Percentiles rank a stretch among this genome's conserved stretches.
Evolutionary conservation across 495 filamentous ascomycete genomes (phyloP).

Genomic region (Aspergillus bertholletiae): DNA sequence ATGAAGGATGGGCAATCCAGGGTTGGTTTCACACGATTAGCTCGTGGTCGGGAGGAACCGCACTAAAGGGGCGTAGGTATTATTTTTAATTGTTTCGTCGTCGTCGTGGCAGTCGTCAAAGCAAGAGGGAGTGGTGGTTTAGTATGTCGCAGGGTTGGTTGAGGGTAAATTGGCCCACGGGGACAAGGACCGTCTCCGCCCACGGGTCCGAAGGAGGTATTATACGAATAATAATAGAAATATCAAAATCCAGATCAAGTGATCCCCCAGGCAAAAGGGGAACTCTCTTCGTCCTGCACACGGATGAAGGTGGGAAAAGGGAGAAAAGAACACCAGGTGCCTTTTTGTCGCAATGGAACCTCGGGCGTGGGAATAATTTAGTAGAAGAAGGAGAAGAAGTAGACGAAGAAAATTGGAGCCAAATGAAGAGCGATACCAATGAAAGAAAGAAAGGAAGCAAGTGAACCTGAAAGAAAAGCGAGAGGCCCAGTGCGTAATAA

Average conservation of each 20-base stretch:
- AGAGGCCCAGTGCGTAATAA: slow-evolving; percentile 3
- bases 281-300: too few relatives aligned
- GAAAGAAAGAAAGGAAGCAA: slow-evolving; percentile 22
- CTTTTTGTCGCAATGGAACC: not conserved
- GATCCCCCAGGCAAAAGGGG: too few relatives aligned
- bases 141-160: not conserved
- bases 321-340: slow-evolving; percentile 5
- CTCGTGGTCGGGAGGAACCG: slow-evolving; percentile 2
- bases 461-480: slow-evolving; percentile 20
- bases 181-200: slow-evolving; percentile 6
- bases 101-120: slow-evolving; percentile 5
- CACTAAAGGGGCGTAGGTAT: not conserved
- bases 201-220: not conserved
- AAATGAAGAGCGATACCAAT: slow-evolving; percentile 18
- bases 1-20: not conserved
- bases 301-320: slow-evolving; percentile 1
- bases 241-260: not conserved
- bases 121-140: not conserved
- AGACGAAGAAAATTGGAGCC: not conserved
- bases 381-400: not conserved
- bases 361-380: not conserved
- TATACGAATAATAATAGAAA: too few relatives aligned
- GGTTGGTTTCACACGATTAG: slow-evolving; percentile 16
- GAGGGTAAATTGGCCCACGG: slow-evolving; percentile 12
- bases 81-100: slow-evolving; percentile 5